Percentiles rank a stretch among this genome's conserved stretches.
Evolutionary conservation across 2,329 filamentous ascomycete species (phyloP).

Genomic region (Hypoxylon sp.): DNA sequence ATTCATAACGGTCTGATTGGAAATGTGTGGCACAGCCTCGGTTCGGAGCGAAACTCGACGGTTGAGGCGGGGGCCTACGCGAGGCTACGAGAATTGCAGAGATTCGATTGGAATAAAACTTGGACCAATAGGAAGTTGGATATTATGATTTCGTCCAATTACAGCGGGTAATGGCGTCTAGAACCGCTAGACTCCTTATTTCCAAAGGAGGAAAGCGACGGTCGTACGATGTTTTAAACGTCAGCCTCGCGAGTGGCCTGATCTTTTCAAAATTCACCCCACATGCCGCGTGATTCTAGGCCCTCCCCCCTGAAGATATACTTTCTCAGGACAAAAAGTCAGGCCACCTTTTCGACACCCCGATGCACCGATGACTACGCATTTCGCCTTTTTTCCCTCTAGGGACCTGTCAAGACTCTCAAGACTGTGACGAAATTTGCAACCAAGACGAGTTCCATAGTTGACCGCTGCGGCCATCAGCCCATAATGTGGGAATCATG

Average conservation of each 20-base stretch:
- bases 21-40: constrained; percentile 22
- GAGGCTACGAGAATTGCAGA: constrained; percentile 31
- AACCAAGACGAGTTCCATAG: constrained; percentile 40
- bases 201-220: constrained; percentile 38
- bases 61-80: constrained; percentile 30
- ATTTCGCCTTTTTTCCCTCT: constrained; percentile 26
- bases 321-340: constrained; percentile 39
- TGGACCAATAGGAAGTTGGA: constrained; percentile 27
- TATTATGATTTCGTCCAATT: constrained; percentile 26
- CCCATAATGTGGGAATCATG: constrained; percentile 42
- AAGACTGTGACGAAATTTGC: constrained; percentile 34
- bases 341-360: constrained; percentile 40
- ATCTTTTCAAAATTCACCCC: constrained; percentile 48
- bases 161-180: constrained; percentile 29
- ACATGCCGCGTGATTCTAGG: constrained; percentile 48
- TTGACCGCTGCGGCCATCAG: constrained; percentile 45
- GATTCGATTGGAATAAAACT: constrained; percentile 11
- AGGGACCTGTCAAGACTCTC: constrained; percentile 14
- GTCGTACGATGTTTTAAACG: constrained; percentile 51
- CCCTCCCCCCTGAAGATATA: constrained; percentile 36
- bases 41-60: constrained; percentile 25
- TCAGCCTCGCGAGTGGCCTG: constrained; percentile 53
- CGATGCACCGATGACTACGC: constrained; percentile 41
- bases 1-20: constrained; percentile 1
- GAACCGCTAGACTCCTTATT: constrained; percentile 34